A percentile compares a stretch with the other conserved stretches of the same genome.
phyloP scores from a whole-genome alignment of 805 yeast species.

The Kurtzmaniella cleridarum region DNA sequence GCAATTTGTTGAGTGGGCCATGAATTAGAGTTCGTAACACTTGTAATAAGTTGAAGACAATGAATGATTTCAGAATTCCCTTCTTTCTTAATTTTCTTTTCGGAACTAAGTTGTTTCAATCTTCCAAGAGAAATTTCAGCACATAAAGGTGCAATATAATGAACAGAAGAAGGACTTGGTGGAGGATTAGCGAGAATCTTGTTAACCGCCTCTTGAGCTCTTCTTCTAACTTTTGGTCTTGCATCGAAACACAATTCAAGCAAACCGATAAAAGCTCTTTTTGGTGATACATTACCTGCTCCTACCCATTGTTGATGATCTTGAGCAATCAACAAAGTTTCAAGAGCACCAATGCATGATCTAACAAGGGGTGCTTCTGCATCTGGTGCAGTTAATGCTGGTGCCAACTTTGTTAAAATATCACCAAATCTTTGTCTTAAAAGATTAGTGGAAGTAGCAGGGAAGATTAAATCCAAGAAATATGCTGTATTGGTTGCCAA shows the following conservation, averaged over 20 bases:
- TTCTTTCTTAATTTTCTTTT: slow-evolving; percentile 24
- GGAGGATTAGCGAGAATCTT: slow-evolving; percentile 63
- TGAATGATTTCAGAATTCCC: slow-evolving; percentile 60
- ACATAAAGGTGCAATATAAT: slow-evolving; percentile 67
- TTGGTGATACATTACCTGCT: slow-evolving; percentile 57
- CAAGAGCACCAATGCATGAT: slow-evolving; percentile 83
- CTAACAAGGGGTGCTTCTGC: slow-evolving; percentile 78
- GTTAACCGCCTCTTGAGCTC: slow-evolving; percentile 86
- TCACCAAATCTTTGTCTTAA: slow-evolving; percentile 72
- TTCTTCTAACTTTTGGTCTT: slow-evolving; percentile 91
- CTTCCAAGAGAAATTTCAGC: slow-evolving; percentile 63
- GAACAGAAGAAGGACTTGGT: slow-evolving; percentile 69
- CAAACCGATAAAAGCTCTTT: slow-evolving; percentile 73
- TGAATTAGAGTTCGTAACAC: slow-evolving; percentile 66
- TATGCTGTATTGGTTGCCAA: slow-evolving; percentile 76
- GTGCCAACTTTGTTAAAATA: slow-evolving; percentile 74
- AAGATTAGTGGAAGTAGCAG: slow-evolving; percentile 63
- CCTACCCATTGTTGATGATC: slow-evolving; percentile 68
- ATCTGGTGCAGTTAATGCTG: slow-evolving; percentile 61
- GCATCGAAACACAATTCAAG: slow-evolving; percentile 77
- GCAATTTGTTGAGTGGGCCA: slow-evolving; percentile 77
- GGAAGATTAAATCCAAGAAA: slow-evolving; percentile 73
- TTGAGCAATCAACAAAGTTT: slow-evolving; percentile 72
- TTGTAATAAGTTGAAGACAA: slow-evolving; percentile 65
- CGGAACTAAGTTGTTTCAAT: slow-evolving; percentile 38